phyloP scores from a whole-genome alignment of 2,329 filamentous ascomycete species.

The Pseudocercospora vitis region DNA sequence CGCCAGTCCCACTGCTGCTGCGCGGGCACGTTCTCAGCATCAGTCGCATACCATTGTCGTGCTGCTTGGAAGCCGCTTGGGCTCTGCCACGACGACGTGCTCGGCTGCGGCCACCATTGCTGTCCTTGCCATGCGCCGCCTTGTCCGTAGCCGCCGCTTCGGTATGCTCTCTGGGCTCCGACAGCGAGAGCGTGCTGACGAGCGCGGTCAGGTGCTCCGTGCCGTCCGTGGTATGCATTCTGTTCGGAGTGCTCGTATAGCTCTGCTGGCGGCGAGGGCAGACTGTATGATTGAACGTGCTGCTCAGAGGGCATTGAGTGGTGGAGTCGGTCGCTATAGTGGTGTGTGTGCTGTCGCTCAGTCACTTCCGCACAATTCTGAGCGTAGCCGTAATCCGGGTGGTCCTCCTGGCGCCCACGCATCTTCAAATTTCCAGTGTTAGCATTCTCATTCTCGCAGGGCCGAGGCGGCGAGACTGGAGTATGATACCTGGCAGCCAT shows the following conservation, averaged over 20 bases:
- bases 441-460: not conserved
- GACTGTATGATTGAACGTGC: too few relatives aligned
- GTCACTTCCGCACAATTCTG: not conserved
- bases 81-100: not conserved
- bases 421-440: conserved; percentile 1
- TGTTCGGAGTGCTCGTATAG: not conserved
- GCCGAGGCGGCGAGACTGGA: not conserved
- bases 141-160: not conserved
- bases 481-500: conserved; percentile 1
- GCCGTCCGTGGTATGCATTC: not conserved
- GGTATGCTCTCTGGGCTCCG: not conserved
- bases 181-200: conserved; percentile 1
- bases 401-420: not conserved
- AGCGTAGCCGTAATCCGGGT: not conserved
- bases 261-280: not conserved
- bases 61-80: not conserved
- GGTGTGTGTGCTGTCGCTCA: not conserved
- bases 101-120: not conserved
- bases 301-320: too few relatives aligned
- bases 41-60: not conserved
- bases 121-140: not conserved
- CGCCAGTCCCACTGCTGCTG: not conserved
- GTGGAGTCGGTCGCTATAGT: not conserved
- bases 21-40: not conserved
- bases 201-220: not conserved